Percentiles rank a stretch among this genome's conserved stretches.
Evolutionary conservation across 1,284 basidiomycete species (phyloP).

Genomic region (Ceratobasidium sp.): DNA sequence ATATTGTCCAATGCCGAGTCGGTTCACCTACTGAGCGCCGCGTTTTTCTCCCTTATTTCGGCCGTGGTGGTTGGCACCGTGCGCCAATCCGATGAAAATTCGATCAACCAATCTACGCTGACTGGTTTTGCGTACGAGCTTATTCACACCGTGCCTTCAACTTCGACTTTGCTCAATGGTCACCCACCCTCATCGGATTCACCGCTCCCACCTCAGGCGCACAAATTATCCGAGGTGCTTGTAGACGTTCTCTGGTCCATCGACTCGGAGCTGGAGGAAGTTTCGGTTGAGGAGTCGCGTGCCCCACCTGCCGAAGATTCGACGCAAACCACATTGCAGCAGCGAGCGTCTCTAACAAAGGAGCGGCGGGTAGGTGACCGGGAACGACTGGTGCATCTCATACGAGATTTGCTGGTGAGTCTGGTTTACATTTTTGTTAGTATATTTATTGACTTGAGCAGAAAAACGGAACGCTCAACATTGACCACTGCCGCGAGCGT

Average conservation of each 20-base stretch:
- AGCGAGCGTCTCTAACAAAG: constrained; percentile 63
- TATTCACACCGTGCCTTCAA: neutral
- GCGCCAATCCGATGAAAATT: constrained; percentile 17
- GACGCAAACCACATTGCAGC: constrained; percentile 46
- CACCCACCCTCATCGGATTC: constrained; percentile 3
- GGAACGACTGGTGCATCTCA: constrained; percentile 66
- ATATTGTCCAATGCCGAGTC: constrained; percentile 35
- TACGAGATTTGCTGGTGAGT: constrained; percentile 76
- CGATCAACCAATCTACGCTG: neutral
- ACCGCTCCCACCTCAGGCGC: constrained; percentile 22
- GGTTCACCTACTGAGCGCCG: constrained; percentile 34
- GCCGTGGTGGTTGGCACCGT: constrained; percentile 12
- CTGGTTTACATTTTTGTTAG: constrained; percentile 8
- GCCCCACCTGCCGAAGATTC: constrained; percentile 51
- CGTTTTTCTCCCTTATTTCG: constrained; percentile 42
- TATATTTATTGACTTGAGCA: constrained; percentile 53
- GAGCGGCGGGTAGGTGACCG: constrained; percentile 72
- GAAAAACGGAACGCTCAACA: constrained; percentile 68
- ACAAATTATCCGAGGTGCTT: constrained; percentile 63
- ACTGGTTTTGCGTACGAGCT: constrained; percentile 24
- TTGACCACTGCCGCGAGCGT: constrained; percentile 74
- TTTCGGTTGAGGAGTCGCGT: constrained; percentile 54
- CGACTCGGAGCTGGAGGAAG: constrained; percentile 79
- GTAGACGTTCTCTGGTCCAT: constrained; percentile 84
- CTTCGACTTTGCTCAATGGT: constrained; percentile 7